Evolutionary conservation across 148 eudicot genomes (phyloP), one percentile per base, ranked within the genome.

Genomic region (Drosera capensis): DNA sequence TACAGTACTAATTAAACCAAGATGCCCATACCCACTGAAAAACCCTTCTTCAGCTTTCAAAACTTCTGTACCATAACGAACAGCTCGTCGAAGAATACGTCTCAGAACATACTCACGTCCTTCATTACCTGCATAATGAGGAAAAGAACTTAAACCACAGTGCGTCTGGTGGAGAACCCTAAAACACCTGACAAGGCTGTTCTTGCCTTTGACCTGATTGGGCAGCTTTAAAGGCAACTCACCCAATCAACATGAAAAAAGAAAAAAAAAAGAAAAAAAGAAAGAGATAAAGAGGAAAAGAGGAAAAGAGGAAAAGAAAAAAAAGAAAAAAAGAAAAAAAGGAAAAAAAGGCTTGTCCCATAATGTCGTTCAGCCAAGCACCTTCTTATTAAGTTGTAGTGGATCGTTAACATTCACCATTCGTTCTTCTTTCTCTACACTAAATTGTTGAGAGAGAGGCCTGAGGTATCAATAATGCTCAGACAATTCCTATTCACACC

Each of bases 91-190:
- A 46, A 92, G 95, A 51, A 92, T 92, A 46, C 99, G 88, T 59
- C 95, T 76, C 20, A 92, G 59, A 23, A 92, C 99, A 72, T 92
- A 92, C 56, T 81, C 99, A 62, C 95, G 95, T 7, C 99, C 99
- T 46, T 78, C 88, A 46, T 92, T 92, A 21, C 99, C 99, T 85
- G 68, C 56, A 60, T 14, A 61, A 29, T 3, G n/a, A 25, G 16
- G 20, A 46, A 45, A 22, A 40, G 34, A 38, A 28, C 37, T 8
- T 16, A 6, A 19, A 14, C 2, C 21, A 14, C 35, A 14, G 46
- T 20, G 19, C 23, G 22, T 1, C 14, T 43, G 8, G 3, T 19
- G 47, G 21, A 2, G n/a, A 11, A 2, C 1, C 45, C 17, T 41
- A 11, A 15, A 41, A 17, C 13, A 19, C 38, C 11, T 34, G 14